These are phyloP conservation scores for Exophiala aquamarina DNA, from an alignment of 2,329 filamentous ascomycete genomes.

Conservation along the genomic window DNA sequence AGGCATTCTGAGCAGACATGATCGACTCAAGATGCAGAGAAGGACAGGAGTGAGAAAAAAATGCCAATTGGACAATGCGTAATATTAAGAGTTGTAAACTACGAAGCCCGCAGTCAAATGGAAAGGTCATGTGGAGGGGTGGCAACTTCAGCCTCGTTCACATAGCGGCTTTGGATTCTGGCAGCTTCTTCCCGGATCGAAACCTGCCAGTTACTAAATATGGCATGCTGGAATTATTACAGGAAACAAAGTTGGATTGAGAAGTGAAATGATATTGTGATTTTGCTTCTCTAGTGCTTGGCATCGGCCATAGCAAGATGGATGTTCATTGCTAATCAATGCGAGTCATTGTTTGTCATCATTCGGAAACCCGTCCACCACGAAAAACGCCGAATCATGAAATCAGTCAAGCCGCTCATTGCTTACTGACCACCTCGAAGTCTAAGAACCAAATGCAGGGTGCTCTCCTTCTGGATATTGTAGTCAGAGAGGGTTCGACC, in stretches of 20 bases:
- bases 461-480: conserved; percentile 62
- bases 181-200: no score
- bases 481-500: conserved; percentile 54
- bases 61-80: no score
- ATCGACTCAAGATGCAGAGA: conserved; percentile 2
- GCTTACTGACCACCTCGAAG: conserved; percentile 52
- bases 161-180: no score
- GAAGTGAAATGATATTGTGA: conserved; percentile 3
- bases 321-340: not conserved
- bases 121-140: not conserved
- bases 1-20: conserved; percentile 48
- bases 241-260: not conserved
- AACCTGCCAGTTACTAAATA: no score
- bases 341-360: conserved; percentile 3
- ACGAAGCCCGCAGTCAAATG: not conserved
- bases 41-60: conserved; percentile 12
- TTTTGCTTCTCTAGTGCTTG: conserved; percentile 2
- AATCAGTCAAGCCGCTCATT: conserved; percentile 1
- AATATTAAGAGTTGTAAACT: not conserved
- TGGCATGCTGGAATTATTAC: no score
- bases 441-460: conserved; percentile 63
- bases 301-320: not conserved
- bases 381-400: conserved; percentile 9
- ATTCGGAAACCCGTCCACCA: conserved; percentile 1
- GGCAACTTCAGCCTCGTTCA: no score